Conservation (phyloP, 805 yeast genomes). For the Nakazawaea molendinolei region DNA sequence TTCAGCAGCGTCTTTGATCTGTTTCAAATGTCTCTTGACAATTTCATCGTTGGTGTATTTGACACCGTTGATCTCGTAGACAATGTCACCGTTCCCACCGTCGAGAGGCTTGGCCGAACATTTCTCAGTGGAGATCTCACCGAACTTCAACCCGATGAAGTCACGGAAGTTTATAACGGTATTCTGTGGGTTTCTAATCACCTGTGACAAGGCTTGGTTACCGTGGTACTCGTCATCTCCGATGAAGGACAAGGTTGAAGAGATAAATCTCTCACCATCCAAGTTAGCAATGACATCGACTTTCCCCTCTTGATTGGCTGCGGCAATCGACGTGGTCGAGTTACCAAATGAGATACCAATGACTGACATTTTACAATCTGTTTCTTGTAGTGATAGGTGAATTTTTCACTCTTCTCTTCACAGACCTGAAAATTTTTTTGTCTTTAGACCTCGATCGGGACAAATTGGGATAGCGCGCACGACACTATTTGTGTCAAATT, state of each 20-base stretch:
- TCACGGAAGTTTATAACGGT: constrained; percentile 93
- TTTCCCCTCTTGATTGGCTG: constrained; percentile 76
- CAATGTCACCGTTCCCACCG: constrained; percentile 58
- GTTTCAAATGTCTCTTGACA: constrained; percentile 74
- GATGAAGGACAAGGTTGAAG: constrained; percentile 85
- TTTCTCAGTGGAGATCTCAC: constrained; percentile 59
- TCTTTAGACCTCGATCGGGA: no score
- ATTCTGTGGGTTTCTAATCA: constrained; percentile 81
- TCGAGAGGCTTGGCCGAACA: constrained; percentile 64
- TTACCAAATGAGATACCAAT: constrained; percentile 97
- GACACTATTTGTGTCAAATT: no score
- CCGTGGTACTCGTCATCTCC: constrained; percentile 97
- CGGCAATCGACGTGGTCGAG: constrained; percentile 91
- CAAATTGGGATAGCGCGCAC: no score
- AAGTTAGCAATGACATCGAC: constrained; percentile 98
- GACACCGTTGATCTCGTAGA: constrained; percentile 53
- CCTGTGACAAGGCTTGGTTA: constrained; percentile 88
- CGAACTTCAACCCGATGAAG: constrained; percentile 71
- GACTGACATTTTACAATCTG: constrained; percentile 37
- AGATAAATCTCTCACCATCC: constrained; percentile 96
- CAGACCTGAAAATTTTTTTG: no score
- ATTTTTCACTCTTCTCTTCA: no score
- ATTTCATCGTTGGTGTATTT: constrained; percentile 69
- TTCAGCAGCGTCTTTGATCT: constrained; percentile 81
- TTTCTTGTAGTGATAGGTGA: no score